These are phyloP conservation scores for Aspergillus ellipticus DNA, from an alignment of 495 filamentous ascomycete genomes.

Conservation along the genomic window DNA sequence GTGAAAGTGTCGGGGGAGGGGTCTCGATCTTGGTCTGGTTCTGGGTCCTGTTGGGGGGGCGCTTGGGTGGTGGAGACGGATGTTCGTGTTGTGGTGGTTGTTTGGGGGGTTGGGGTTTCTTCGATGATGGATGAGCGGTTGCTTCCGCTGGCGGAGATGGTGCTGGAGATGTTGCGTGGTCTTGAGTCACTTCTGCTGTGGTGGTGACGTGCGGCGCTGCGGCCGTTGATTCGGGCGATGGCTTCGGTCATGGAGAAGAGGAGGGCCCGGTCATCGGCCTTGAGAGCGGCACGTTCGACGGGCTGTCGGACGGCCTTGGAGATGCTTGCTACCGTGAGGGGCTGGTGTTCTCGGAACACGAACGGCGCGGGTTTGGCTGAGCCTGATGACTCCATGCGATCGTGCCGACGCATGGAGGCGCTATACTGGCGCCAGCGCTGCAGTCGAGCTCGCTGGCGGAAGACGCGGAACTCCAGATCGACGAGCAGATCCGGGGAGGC, in stretches of 20 bases:
- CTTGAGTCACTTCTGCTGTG: background rate
- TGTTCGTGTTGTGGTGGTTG: background rate
- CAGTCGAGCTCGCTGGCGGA: slow-evolving; percentile 59
- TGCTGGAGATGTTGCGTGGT: background rate
- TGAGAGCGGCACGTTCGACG: slow-evolving; percentile 37
- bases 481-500: slow-evolving; percentile 41
- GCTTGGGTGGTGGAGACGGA: background rate
- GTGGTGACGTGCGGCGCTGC: slow-evolving; percentile 15
- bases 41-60: too few relatives aligned
- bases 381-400: slow-evolving; percentile 11
- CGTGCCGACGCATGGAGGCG: slow-evolving; percentile 26
- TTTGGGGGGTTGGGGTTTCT: slow-evolving; percentile 18
- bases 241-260: slow-evolving; percentile 55
- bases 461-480: slow-evolving; percentile 59
- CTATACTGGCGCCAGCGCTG: slow-evolving; percentile 70
- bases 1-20: background rate
- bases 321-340: slow-evolving; percentile 40
- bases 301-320: slow-evolving; percentile 37
- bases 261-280: slow-evolving; percentile 46
- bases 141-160: background rate
- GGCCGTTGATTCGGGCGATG: slow-evolving; percentile 51
- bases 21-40: too few relatives aligned
- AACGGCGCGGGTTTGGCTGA: slow-evolving; percentile 13
- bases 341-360: slow-evolving; percentile 35
- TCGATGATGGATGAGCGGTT: background rate